Evolutionary conservation across 2,329 filamentous ascomycete species (phyloP).

Genomic region (Fusarium nelsonii): DNA sequence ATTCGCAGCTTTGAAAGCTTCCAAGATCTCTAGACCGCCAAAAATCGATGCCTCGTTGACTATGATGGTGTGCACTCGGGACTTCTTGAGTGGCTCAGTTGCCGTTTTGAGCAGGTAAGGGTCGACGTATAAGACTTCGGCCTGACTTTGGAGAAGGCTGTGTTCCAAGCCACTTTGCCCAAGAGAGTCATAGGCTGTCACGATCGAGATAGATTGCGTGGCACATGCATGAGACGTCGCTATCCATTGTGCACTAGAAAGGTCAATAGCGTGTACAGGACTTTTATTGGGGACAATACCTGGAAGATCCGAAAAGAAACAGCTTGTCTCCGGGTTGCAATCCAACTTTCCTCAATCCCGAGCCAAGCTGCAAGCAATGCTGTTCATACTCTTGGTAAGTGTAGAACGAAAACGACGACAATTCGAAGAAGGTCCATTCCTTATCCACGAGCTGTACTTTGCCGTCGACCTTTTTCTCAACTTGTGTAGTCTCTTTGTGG

Average conservation of each 20-base stretch:
- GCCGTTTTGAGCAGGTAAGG: constrained; percentile 77
- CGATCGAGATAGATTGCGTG: constrained; percentile 89
- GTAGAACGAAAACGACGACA: constrained; percentile 79
- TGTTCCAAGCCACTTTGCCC: constrained; percentile 86
- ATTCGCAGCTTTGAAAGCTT: constrained; percentile 68
- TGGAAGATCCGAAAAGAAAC: constrained; percentile 85
- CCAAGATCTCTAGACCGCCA: constrained; percentile 62
- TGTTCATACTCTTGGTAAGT: constrained; percentile 84
- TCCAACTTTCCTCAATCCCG: constrained; percentile 79
- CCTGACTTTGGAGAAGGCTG: constrained; percentile 84
- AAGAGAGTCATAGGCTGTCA: constrained; percentile 94
- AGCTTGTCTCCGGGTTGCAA: constrained; percentile 73
- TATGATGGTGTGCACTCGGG: constrained; percentile 68
- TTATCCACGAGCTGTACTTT: constrained; percentile 83
- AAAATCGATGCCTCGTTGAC: constrained; percentile 71
- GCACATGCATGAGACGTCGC: constrained; percentile 80
- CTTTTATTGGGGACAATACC: constrained; percentile 57
- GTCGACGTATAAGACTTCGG: constrained; percentile 87
- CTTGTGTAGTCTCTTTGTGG: constrained; percentile 85
- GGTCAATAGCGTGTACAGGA: accelerated
- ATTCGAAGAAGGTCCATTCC: constrained; percentile 90
- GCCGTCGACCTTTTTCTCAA: constrained; percentile 88
- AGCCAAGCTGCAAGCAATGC: constrained; percentile 74
- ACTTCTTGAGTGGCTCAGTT: constrained; percentile 65
- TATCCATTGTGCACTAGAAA: constrained; percentile 81